Percentiles rank a stretch among this genome's conserved stretches.
These are phyloP conservation scores for Gyrodon lividus DNA, from an alignment of 768 basidiomycete species.

Conservation along the genomic window DNA sequence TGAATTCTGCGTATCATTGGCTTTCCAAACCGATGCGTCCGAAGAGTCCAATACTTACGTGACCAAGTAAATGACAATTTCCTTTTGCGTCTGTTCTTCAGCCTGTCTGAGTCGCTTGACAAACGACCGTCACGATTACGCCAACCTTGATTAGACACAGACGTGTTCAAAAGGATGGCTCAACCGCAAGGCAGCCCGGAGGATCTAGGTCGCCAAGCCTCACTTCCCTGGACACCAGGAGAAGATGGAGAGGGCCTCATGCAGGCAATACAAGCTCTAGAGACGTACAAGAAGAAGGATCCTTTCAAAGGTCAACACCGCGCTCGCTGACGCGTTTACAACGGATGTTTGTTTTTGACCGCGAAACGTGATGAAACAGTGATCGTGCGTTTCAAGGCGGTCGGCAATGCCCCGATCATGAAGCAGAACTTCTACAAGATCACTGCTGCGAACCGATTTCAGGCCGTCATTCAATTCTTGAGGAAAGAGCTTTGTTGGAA, in stretches of 20 bases:
- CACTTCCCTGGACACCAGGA: constrained; percentile 33
- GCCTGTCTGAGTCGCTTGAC: background rate
- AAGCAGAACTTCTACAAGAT: constrained; percentile 99
- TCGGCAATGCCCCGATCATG: constrained; percentile 98
- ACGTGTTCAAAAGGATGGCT: constrained; percentile 21
- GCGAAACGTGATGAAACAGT: constrained; percentile 46
- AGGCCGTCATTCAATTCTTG: constrained; percentile 92
- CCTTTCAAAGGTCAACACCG: constrained; percentile 60
- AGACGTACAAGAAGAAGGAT: constrained; percentile 87
- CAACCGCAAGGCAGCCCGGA: constrained; percentile 33
- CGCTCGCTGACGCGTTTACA: background rate
- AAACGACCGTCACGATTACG: background rate
- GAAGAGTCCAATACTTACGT: too few relatives aligned
- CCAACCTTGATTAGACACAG: constrained; percentile 2
- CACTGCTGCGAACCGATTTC: constrained; percentile 89
- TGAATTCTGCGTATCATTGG: background rate
- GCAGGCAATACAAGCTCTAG: constrained; percentile 70
- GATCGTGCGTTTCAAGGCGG: constrained; percentile 95
- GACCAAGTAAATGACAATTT: background rate
- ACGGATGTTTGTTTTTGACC: background rate
- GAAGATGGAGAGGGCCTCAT: constrained; percentile 31
- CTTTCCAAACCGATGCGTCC: too few relatives aligned
- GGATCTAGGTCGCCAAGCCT: constrained; percentile 30
- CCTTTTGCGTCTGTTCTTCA: background rate
- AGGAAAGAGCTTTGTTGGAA: constrained; percentile 89